A percentile compares a stretch with the other conserved stretches of the same genome.
These are phyloP conservation scores for Immersiella caudata DNA, from an alignment of 495 filamentous ascomycete species.

Conservation along the genomic window DNA sequence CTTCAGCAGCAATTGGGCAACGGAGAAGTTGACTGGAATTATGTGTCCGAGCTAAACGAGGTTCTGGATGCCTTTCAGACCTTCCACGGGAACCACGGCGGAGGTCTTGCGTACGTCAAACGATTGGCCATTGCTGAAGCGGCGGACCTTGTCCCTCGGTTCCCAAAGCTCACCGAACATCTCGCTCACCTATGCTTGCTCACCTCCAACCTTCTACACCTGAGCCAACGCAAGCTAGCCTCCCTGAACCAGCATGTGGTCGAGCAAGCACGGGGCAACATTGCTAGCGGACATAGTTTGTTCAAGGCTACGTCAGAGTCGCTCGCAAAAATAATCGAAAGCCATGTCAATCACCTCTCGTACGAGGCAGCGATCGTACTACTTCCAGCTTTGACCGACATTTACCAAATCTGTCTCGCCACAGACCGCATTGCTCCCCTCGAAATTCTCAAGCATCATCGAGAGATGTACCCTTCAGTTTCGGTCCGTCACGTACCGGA, in stretches of 20 bases:
- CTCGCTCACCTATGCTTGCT: constrained; percentile 43
- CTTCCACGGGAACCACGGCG: constrained; percentile 22
- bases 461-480: constrained; percentile 34
- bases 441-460: constrained; percentile 39
- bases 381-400: constrained; percentile 38
- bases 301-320: constrained; percentile 46
- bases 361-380: constrained; percentile 47
- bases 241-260: constrained; percentile 18
- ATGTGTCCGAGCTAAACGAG: constrained; percentile 31
- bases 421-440: constrained; percentile 38
- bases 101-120: constrained; percentile 23
- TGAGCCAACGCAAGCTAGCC: constrained; percentile 30
- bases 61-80: constrained; percentile 39
- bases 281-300: constrained; percentile 41
- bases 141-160: constrained; percentile 37
- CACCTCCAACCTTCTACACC: constrained; percentile 34
- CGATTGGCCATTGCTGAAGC: constrained; percentile 39
- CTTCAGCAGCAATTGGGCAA: constrained; percentile 29
- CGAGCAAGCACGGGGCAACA: constrained; percentile 30
- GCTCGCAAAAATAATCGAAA: constrained; percentile 50
- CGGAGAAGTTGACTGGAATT: constrained; percentile 36
- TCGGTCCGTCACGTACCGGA: constrained; percentile 34
- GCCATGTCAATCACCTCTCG: constrained; percentile 49
- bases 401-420: constrained; percentile 47
- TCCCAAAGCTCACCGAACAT: constrained; percentile 48